These are phyloP conservation scores for Phialophora tarda DNA, from an alignment of 2,329 filamentous ascomycete species.

Conservation along the genomic window DNA sequence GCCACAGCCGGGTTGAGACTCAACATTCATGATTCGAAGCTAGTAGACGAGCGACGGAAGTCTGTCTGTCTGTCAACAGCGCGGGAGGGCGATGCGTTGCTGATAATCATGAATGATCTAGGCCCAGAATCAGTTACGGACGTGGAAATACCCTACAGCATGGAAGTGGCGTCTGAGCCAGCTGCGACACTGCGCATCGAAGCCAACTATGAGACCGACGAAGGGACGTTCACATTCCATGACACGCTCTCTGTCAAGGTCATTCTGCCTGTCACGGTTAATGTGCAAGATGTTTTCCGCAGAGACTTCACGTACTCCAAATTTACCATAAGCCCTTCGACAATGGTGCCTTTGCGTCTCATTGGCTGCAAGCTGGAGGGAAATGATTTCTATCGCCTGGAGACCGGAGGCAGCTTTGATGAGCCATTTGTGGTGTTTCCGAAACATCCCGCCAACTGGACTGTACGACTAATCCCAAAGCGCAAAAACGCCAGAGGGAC, in stretches of 20 bases:
- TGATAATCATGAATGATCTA: conserved; percentile 30
- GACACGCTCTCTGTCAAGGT: conserved; percentile 70
- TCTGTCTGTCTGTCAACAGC: conserved; percentile 31
- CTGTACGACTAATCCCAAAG: conserved; percentile 30
- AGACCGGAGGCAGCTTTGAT: conserved; percentile 54
- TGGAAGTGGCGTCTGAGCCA: conserved; percentile 73
- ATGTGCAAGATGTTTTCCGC: conserved; percentile 96
- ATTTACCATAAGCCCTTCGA: conserved; percentile 87
- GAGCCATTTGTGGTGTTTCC: conserved; percentile 70
- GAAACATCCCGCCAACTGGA: conserved; percentile 73
- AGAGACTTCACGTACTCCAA: conserved; percentile 79
- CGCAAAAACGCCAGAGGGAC: neutral
- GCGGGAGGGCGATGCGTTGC: conserved; percentile 31
- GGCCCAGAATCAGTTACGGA: conserved; percentile 42
- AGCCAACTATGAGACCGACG: conserved; percentile 71
- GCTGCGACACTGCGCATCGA: conserved; percentile 70
- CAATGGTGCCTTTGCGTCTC: conserved; percentile 73
- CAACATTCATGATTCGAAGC: conserved; percentile 64
- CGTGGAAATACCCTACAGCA: conserved; percentile 76
- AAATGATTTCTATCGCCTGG: conserved; percentile 64
- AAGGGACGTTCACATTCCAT: conserved; percentile 69
- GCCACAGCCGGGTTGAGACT: conserved; percentile 70
- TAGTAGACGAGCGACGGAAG: conserved; percentile 55
- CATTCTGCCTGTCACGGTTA: conserved; percentile 84
- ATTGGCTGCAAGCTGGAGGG: conserved; percentile 74